Percentiles rank a stretch among this genome's conserved stretches.
phyloP scores from a whole-genome alignment of 2,329 filamentous ascomycete genomes.

The Paraphoma sp. region DNA sequence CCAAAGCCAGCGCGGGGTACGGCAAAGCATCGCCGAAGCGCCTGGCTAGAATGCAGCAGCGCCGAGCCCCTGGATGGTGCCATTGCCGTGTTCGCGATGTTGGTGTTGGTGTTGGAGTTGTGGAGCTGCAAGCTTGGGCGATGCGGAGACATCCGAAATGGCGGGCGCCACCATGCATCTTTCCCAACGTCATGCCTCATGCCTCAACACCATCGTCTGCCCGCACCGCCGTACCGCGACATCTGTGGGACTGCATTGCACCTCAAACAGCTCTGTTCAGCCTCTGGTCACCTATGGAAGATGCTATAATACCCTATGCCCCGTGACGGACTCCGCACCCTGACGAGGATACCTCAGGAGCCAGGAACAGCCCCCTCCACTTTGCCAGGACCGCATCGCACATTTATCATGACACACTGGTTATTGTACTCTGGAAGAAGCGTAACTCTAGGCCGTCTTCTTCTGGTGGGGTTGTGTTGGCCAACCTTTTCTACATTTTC shows the following conservation, averaged over 20 bases:
- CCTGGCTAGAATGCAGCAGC: background rate
- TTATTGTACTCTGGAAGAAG: background rate
- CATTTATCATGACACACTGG: background rate
- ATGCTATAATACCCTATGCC: background rate
- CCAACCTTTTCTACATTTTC: background rate
- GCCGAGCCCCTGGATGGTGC: constrained; percentile 3
- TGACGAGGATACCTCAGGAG: background rate
- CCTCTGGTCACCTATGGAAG: background rate
- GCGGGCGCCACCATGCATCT: background rate
- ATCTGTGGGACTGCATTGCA: background rate
- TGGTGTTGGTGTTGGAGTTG: constrained; percentile 2
- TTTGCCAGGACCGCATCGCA: background rate
- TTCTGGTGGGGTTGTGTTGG: background rate
- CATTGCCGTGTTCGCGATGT: background rate
- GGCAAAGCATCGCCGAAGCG: background rate
- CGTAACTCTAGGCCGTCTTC: background rate
- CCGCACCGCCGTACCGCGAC: too few species aligned
- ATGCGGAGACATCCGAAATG: background rate
- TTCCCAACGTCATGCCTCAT: background rate
- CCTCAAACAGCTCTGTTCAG: background rate
- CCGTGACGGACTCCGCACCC: background rate
- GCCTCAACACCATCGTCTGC: background rate
- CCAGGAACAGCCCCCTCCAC: background rate
- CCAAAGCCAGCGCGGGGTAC: background rate
- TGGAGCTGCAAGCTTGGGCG: background rate